Evolutionary conservation across 2,329 filamentous ascomycete species (phyloP).

Genomic region (Corinectria fuckeliana): DNA sequence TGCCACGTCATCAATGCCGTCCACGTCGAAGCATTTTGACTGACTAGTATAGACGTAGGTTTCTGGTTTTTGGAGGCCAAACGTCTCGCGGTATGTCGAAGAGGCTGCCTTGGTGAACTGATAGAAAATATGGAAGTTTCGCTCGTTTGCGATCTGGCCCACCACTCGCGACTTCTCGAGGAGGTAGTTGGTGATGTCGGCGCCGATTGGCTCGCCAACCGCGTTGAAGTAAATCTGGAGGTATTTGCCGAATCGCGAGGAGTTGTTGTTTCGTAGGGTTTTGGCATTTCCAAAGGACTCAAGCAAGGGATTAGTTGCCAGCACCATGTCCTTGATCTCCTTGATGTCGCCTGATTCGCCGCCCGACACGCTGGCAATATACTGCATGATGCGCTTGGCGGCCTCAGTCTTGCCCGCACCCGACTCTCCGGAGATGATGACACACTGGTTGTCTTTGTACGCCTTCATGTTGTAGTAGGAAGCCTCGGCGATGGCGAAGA

Average conservation of each 20-base stretch:
- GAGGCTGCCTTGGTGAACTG: constrained; percentile 96
- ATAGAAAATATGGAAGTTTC: constrained; percentile 99
- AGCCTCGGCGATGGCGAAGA: constrained; percentile 96
- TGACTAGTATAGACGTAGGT: constrained; percentile 93
- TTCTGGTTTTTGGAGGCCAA: constrained; percentile 88
- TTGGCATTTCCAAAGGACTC: constrained; percentile 99
- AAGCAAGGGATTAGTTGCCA: constrained; percentile 94
- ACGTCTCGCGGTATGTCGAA: constrained; percentile 84
- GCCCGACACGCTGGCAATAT: constrained; percentile 96
- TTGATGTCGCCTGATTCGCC: constrained; percentile 86
- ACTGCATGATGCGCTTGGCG: constrained; percentile 99
- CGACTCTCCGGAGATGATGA: constrained; percentile 98
- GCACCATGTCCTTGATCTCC: constrained; percentile 98
- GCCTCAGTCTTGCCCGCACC: constrained; percentile 98
- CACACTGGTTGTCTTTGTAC: constrained; percentile 98
- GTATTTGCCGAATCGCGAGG: constrained; percentile 97
- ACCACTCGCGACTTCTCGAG: constrained; percentile 95
- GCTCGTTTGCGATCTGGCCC: constrained; percentile 92
- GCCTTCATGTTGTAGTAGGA: constrained; percentile 99
- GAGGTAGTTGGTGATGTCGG: constrained; percentile 97
- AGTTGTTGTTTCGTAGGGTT: constrained; percentile 98
- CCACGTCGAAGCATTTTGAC: constrained; percentile 93
- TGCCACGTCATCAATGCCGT: constrained; percentile 88
- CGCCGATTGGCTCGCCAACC: constrained; percentile 90
- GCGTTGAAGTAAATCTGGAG: constrained; percentile 95